Conservation (phyloP, 257 asterid species). For the Solanum corneliomulleri region DNA sequence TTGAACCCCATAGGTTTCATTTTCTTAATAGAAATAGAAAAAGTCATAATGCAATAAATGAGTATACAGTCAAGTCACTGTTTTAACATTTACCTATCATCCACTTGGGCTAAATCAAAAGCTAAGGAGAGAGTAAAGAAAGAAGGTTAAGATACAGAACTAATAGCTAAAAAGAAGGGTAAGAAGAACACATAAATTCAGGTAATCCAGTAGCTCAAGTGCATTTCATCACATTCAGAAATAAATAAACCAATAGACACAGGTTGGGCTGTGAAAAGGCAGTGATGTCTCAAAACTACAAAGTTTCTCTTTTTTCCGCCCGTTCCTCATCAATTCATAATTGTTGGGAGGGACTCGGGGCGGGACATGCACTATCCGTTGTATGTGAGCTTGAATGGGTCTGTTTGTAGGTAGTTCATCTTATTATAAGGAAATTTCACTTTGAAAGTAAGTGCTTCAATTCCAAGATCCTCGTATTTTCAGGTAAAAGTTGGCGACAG, state of each 20-base stretch:
- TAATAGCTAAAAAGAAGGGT: background rate
- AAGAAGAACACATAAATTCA: background rate
- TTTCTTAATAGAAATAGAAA: background rate
- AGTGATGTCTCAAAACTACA: background rate
- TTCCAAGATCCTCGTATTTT: slow-evolving; percentile 1
- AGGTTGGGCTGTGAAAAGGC: background rate
- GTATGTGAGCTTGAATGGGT: background rate
- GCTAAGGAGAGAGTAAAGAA: background rate
- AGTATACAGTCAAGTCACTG: background rate
- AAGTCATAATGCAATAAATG: background rate
- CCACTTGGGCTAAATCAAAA: background rate
- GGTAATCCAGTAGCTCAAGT: background rate
- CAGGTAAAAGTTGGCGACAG: slow-evolving; percentile 86
- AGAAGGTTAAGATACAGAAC: background rate
- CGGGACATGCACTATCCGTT: background rate
- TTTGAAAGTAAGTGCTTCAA: background rate
- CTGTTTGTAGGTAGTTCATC: background rate
- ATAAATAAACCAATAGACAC: background rate
- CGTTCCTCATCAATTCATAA: background rate
- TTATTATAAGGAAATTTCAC: background rate
- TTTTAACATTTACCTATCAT: background rate
- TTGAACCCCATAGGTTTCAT: background rate
- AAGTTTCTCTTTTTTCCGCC: background rate
- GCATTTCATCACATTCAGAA: background rate
- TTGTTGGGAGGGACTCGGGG: background rate